Conservation (phyloP, 2,329 filamentous ascomycete species). For the Macrophomina tecta region DNA sequence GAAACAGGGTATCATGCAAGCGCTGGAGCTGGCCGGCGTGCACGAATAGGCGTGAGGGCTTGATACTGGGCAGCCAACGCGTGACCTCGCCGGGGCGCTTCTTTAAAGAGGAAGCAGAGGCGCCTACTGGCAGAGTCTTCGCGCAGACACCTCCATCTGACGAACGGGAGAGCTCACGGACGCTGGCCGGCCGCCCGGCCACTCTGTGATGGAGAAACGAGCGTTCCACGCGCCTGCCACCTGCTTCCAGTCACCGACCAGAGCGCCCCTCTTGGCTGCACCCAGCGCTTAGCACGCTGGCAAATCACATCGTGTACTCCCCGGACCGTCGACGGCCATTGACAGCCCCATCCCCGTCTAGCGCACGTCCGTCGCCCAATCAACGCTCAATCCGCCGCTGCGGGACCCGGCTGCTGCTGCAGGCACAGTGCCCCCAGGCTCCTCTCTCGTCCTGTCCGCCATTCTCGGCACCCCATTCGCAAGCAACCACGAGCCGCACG, state of each 20-base stretch:
- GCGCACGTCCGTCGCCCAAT: no score
- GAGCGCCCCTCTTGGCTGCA: no score
- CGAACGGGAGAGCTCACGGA: neutral
- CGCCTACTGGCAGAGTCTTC: constrained; percentile 26
- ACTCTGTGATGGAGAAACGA: no score
- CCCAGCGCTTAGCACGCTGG: no score
- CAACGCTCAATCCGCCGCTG: no score
- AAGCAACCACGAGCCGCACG: neutral
- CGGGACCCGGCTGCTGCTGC: no score
- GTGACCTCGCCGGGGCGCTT: constrained; percentile 23
- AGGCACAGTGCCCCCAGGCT: neutral
- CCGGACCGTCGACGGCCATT: no score
- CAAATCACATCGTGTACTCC: no score
- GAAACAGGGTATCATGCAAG: constrained; percentile 33
- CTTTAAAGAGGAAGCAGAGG: constrained; percentile 25
- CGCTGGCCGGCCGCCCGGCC: no score
- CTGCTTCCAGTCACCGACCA: no score
- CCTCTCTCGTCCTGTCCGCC: neutral
- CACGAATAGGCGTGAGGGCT: neutral
- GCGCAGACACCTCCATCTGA: constrained; percentile 10
- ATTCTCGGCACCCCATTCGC: neutral
- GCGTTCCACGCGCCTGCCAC: no score
- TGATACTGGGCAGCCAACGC: constrained; percentile 22
- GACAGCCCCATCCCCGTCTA: no score
- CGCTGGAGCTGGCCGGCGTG: constrained; percentile 15